Evolutionary conservation across 2,329 filamentous ascomycete species (phyloP).

Genomic region (Macrophomina pseudophaseolina): DNA sequence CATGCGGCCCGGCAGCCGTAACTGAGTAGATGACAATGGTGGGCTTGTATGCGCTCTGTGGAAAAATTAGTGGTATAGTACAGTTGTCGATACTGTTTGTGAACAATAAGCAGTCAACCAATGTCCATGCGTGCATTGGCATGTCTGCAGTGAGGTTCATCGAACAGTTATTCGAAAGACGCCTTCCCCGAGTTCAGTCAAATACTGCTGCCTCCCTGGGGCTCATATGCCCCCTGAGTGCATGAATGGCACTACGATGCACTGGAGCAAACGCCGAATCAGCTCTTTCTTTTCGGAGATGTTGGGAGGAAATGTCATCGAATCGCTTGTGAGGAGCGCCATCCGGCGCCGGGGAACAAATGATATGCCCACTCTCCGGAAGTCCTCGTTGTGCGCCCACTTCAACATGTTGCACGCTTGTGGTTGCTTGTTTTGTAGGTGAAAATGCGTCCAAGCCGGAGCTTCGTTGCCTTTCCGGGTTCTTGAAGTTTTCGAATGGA

Average conservation of each 20-base stretch:
- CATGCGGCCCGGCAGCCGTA: too few relatives aligned
- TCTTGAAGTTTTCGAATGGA: neutral
- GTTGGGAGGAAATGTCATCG: neutral
- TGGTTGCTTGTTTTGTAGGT: constrained; percentile 17
- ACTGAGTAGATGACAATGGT: too few relatives aligned
- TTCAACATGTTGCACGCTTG: constrained; percentile 20
- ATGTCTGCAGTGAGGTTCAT: neutral
- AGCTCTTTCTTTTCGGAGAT: neutral
- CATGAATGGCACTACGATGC: neutral
- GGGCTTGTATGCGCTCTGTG: too few relatives aligned
- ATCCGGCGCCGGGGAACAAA: neutral
- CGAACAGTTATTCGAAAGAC: neutral
- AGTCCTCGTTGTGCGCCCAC: neutral
- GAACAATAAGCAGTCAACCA: too few relatives aligned
- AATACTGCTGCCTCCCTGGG: neutral
- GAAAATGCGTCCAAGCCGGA: constrained; percentile 18
- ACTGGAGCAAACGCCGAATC: neutral
- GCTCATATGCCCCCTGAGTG: neutral
- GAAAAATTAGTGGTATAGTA: too few relatives aligned
- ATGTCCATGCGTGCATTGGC: too few relatives aligned
- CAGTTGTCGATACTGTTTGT: too few relatives aligned
- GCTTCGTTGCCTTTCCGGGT: neutral
- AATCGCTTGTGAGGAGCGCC: neutral
- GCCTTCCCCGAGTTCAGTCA: neutral
- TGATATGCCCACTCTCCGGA: neutral